Base-by-base conservation (phyloP, 352 stramenopile genomes). In the Globisporangium cylindrosporum region DNA sequence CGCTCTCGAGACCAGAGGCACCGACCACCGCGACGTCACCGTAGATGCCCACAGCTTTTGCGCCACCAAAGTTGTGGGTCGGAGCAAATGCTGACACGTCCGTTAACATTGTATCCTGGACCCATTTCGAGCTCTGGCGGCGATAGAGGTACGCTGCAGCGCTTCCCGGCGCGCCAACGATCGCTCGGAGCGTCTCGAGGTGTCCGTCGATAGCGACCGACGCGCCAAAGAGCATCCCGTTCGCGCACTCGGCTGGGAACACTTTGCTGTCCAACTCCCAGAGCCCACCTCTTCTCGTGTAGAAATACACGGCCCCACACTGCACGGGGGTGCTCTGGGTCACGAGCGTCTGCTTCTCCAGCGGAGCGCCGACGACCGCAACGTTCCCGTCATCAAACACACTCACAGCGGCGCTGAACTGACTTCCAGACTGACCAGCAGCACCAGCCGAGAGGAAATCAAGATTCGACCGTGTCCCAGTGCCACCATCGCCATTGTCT, bases 401-500 rank as follows among this genome's bases (percentile, higher is more conserved):
- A n/a, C 74, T 85, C 25, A 94, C 82, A 15, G 86, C 64, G 0
- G 69, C 66, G 48, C 82, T 79, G 57, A 88, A 94, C 10, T 75
- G 62, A 8, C 81, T 87, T 14, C 74, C 57, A 3, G 70, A 32
- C 38, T 93, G 82, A 1, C 71, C 69, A 1, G 66, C 55, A 0
- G 66, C 56, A 1, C 70, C 71, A 2, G 86, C 78, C 9, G 78
- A 77, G 20, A 96, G 68, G 32, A 89, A 73, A 25, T 87, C 75
- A 2, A 94, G 64, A 43, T 87, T 93, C 8, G 81, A 84, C 1
- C 83, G 76, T 12, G 85, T 85, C 3, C 89, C 89, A 32, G 82
- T 95, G 14, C 90, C 85, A 25, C 94, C 94, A 62, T 98, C 95
- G 7, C 88, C 87, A 64, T 98, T 92, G 76, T 98, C 95, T 10